Percentiles rank a stretch among this genome's conserved stretches.
phyloP scores from a whole-genome alignment of 495 filamentous ascomycete species.

The Glonium stellatum region DNA sequence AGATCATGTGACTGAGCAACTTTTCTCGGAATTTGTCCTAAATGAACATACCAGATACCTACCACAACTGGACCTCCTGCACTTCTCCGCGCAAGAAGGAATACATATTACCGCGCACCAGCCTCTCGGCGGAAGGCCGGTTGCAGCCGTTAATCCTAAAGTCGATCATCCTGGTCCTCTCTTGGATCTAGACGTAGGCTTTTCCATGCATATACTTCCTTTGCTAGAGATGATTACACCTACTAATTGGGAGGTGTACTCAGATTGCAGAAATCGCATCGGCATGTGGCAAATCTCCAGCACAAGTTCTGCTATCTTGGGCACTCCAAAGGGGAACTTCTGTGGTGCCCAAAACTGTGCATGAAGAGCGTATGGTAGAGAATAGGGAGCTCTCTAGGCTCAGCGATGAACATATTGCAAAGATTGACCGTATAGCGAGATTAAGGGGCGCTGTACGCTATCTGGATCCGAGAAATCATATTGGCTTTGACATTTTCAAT shows the following conservation, averaged over 20 bases:
- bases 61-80: not conserved
- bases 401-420: not conserved
- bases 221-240: not conserved
- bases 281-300: not conserved
- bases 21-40: not conserved
- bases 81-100: not conserved
- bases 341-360: constrained; percentile 7
- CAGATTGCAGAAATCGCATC: constrained; percentile 2
- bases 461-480: not conserved
- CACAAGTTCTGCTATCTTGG: constrained; percentile 8
- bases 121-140: not conserved
- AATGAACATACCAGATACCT: not conserved
- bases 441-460: not conserved
- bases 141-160: not conserved
- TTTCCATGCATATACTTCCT: not conserved
- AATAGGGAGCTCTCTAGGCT: not conserved
- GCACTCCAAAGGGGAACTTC: constrained; percentile 5
- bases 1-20: not conserved
- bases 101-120: not conserved
- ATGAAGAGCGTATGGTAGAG: not conserved
- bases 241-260: not conserved
- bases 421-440: not conserved
- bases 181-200: not conserved
- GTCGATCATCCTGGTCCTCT: not conserved
- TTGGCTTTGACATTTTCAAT: not conserved